These are phyloP conservation scores for Thermothelomyces thermophilus DNA, from an alignment of 2,329 filamentous ascomycete species.

Conservation along the genomic window DNA sequence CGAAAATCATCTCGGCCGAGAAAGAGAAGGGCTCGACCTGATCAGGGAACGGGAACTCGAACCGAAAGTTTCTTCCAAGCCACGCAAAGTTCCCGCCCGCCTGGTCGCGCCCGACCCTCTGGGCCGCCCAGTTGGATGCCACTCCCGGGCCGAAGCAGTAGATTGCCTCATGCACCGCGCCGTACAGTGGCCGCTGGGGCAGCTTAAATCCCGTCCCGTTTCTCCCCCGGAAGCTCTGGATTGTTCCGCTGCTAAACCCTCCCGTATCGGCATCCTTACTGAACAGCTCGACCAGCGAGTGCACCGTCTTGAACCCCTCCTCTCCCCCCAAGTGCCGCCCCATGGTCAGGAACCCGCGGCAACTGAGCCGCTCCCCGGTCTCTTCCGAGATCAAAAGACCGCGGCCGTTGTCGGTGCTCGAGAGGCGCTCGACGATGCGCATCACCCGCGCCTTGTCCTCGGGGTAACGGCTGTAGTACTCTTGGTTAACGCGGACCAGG, in stretches of 20 bases:
- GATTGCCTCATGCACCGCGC: conserved; percentile 60
- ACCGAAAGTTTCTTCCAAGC: conserved; percentile 28
- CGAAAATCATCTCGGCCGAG: conserved; percentile 66
- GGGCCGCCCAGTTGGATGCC: conserved; percentile 56
- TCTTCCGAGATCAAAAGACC: conserved; percentile 34
- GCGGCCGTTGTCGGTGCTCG: not conserved
- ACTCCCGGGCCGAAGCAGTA: conserved; percentile 50
- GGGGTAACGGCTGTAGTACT: conserved; percentile 60
- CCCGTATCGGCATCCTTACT: not conserved
- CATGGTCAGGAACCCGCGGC: conserved; percentile 52
- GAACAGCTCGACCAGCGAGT: conserved; percentile 8
- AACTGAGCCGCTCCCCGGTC: conserved; percentile 42
- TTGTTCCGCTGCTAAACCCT: not conserved
- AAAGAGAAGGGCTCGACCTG: conserved; percentile 47
- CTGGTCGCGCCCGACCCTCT: conserved; percentile 37
- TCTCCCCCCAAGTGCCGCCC: conserved; percentile 53
- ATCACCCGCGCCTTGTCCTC: conserved; percentile 58
- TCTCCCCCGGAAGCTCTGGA: not conserved
- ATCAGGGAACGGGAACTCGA: conserved; percentile 21
- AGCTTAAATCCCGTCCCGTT: conserved; percentile 37
- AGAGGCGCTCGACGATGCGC: conserved; percentile 20
- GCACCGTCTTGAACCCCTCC: conserved; percentile 3
- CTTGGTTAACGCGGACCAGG: conserved; percentile 52
- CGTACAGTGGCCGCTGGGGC: conserved; percentile 59
- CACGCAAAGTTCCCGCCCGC: conserved; percentile 25